These are phyloP conservation scores for Passalora sequoiae DNA, from an alignment of 2,329 filamentous ascomycete species.

Conservation along the genomic window DNA sequence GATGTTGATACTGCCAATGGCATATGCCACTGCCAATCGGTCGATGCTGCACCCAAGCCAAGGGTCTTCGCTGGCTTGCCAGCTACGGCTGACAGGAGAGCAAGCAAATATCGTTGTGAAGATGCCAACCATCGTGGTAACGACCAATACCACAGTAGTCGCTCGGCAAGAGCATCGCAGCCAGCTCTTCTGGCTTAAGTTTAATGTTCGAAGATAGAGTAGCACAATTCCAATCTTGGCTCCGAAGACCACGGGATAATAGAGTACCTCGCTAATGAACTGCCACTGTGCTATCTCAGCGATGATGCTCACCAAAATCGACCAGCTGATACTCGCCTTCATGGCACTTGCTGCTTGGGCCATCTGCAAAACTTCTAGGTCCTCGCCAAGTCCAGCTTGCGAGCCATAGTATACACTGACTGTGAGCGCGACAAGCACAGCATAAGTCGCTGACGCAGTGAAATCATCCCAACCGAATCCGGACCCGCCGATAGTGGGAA, in stretches of 20 bases:
- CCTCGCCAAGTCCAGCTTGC: not conserved
- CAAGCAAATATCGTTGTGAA: constrained; percentile 1
- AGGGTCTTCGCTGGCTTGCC: not conserved
- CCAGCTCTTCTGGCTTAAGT: not conserved
- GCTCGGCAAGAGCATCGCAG: not conserved
- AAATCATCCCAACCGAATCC: constrained; percentile 5
- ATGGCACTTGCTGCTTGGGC: not conserved
- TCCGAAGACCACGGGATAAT: not conserved
- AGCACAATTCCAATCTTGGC: constrained; percentile 7
- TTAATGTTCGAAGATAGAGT: constrained; percentile 9
- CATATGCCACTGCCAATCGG: not conserved
- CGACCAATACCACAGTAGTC: not conserved
- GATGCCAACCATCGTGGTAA: not conserved
- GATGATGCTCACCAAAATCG: not conserved
- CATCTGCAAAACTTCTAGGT: not conserved
- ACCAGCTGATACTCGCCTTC: not conserved
- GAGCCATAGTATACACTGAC: not conserved
- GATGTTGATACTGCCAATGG: not conserved
- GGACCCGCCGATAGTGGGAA: not conserved
- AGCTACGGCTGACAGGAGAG: not conserved
- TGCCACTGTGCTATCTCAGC: constrained; percentile 2
- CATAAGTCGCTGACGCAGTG: not conserved
- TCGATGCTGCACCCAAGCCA: not conserved
- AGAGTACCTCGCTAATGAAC: constrained; percentile 5
- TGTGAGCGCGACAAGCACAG: not conserved